A percentile compares a stretch with the other conserved stretches of the same genome.
These are phyloP conservation scores for Boletus austroedulis DNA, from an alignment of 1,284 basidiomycete genomes.

Conservation along the genomic window DNA sequence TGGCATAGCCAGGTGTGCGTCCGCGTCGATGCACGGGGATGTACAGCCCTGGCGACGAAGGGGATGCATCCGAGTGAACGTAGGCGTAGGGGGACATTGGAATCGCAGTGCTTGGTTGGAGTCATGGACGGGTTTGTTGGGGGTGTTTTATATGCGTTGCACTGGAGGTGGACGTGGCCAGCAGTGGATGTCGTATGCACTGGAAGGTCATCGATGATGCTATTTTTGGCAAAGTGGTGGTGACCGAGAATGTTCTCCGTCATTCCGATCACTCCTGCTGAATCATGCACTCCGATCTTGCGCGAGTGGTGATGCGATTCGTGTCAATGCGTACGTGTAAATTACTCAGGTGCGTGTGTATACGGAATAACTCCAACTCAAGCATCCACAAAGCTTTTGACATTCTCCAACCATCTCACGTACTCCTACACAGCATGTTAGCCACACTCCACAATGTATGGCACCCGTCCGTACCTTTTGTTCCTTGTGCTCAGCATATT, in stretches of 20 bases:
- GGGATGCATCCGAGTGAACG: background rate
- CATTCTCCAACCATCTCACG: slow-evolving; percentile 81
- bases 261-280: slow-evolving; percentile 3
- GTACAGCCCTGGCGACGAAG: slow-evolving; percentile 14
- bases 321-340: slow-evolving; percentile 7
- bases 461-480: slow-evolving; percentile 60
- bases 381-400: slow-evolving; percentile 70
- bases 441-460: background rate
- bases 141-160: slow-evolving; percentile 13
- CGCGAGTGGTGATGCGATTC: slow-evolving; percentile 20
- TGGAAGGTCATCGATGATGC: background rate
- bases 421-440: slow-evolving; percentile 67
- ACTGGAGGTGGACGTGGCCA: slow-evolving; percentile 6
- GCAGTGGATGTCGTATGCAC: no score
- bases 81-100: slow-evolving; percentile 15
- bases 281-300: background rate
- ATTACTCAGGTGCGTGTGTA: slow-evolving; percentile 13
- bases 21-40: slow-evolving; percentile 23
- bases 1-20: slow-evolving; percentile 16
- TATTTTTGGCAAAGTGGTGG: background rate
- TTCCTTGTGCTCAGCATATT: slow-evolving; percentile 86
- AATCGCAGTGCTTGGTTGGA: background rate
- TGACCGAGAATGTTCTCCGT: slow-evolving; percentile 22
- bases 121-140: background rate
- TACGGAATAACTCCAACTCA: background rate